A percentile compares a stretch with the other conserved stretches of the same genome.
Conservation (phyloP, 2,329 filamentous ascomycete genomes). For the Harringtonia lauricola region DNA sequence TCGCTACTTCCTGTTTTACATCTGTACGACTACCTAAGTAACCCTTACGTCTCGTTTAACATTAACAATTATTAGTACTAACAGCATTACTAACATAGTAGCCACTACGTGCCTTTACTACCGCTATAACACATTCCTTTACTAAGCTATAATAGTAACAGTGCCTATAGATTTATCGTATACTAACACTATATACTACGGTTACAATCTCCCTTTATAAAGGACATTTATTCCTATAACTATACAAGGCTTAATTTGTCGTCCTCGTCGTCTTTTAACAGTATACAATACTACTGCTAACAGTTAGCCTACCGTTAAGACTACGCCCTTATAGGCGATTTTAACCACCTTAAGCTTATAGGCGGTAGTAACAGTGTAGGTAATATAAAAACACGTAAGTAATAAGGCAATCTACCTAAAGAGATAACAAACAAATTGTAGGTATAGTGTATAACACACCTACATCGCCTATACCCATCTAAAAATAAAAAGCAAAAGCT, state of each 20-base stretch:
- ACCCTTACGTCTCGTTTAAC: constrained; percentile 19
- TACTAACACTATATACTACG: constrained; percentile 30
- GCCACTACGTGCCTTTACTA: not conserved
- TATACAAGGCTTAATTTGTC: constrained; percentile 32
- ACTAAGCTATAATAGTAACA: constrained; percentile 7
- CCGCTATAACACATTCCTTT: too few species aligned
- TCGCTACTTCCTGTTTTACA: constrained; percentile 17
- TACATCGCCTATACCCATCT: constrained; percentile 74
- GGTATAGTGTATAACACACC: constrained; percentile 67
- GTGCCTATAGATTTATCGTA: constrained; percentile 20
- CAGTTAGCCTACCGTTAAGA: constrained; percentile 24
- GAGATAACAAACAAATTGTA: constrained; percentile 74
- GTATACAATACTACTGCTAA: not conserved
- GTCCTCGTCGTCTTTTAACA: constrained; percentile 19
- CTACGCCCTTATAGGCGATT: constrained; percentile 29
- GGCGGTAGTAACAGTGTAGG: constrained; percentile 15
- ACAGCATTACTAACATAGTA: not conserved
- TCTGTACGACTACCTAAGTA: constrained; percentile 20
- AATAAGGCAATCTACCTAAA: constrained; percentile 82
- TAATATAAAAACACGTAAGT: constrained; percentile 44
- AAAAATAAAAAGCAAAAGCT: constrained; percentile 81
- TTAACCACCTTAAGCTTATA: constrained; percentile 11
- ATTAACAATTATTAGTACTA: not conserved
- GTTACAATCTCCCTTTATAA: constrained; percentile 33
- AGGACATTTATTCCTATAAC: constrained; percentile 30